phyloP scores from a whole-genome alignment of 2,329 filamentous ascomycete species.

The Penicillium sp. region DNA sequence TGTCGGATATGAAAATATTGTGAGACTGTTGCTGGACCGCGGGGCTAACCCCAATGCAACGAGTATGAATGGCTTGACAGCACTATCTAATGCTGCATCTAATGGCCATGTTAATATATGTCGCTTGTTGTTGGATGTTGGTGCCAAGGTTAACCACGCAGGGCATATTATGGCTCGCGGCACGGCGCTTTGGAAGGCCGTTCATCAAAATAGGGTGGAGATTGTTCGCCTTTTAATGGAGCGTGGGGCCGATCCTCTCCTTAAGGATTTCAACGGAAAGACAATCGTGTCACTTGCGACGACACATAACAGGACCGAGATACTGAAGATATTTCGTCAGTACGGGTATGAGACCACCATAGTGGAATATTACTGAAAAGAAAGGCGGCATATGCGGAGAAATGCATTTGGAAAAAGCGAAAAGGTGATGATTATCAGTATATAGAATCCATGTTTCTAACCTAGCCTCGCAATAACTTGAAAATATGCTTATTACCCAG shows the following conservation, averaged over 20 bases:
- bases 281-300: conserved; percentile 8
- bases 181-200: conserved; percentile 20
- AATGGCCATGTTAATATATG: conserved; percentile 17
- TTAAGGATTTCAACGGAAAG: conserved; percentile 6
- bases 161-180: conserved; percentile 2
- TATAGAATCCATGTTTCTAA: too few relatives aligned
- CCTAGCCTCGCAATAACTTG: too few relatives aligned
- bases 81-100: conserved; percentile 17
- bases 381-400: too few relatives aligned
- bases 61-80: conserved; percentile 15
- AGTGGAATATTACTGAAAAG: background rate
- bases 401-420: too few relatives aligned
- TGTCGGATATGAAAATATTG: conserved; percentile 15
- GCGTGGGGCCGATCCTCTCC: conserved; percentile 15
- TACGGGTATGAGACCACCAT: background rate
- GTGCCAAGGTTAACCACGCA: conserved; percentile 12
- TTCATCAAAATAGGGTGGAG: conserved; percentile 1
- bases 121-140: conserved; percentile 15
- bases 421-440: too few relatives aligned
- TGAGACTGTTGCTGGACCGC: conserved; percentile 12
- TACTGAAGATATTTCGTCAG: conserved; percentile 6
- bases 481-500: too few relatives aligned
- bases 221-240: conserved; percentile 16
- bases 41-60: conserved; percentile 20
- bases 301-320: background rate